Evolutionary conservation across 2,329 filamentous ascomycete species (phyloP), one percentile per base, ranked within the genome.

Genomic region (Aspergillus bombycis): DNA sequence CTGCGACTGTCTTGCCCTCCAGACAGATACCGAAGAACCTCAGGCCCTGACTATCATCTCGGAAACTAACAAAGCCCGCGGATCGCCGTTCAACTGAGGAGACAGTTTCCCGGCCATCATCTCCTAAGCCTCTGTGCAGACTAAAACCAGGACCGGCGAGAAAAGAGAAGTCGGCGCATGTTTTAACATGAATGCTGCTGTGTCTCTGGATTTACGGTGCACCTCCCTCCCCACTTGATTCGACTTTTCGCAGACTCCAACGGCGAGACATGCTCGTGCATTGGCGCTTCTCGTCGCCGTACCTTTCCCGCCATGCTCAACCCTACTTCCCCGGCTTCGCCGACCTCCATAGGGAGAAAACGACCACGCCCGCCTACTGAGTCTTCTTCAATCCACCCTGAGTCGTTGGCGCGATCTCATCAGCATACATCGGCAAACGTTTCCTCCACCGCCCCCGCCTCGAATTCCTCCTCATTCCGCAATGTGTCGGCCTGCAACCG

Each of bases 401-500:
- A 65, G 53, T 50, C 67, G 45, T 63, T 66, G 61, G 50, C 65
- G 50, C 71, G 70, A 43, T 54, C 62, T 28, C 67, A 66, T 58
- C 70, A 64, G 57, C 66, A 63, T 43, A 63, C 52, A n/a, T 14
- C 63, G 5, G 55, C 65, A 41, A 66, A 66, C 52, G 54, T 58
- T 26, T 66, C 69, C n/a, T 64, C 69, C 34, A 65, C 62, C 46
- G 65, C 68, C 50, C 71, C 74, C 14, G 65, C 70, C 38, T 67
- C 74, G 30, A 71, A 71, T 54, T 78, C 79, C 52, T 80, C 81
- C 10, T 80, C 81, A 68, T 94, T 94, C 74, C 89, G 91, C 71
- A 94, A 94, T 77, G 94, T 98, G 68, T 96, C 92, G 77, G 94
- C 94, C 62, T 98, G 94, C 80, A 97, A 97, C 81, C 88, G 93